Conservation (phyloP, 176 grass and related monocot genomes). For the Aegilops umbellulata region DNA sequence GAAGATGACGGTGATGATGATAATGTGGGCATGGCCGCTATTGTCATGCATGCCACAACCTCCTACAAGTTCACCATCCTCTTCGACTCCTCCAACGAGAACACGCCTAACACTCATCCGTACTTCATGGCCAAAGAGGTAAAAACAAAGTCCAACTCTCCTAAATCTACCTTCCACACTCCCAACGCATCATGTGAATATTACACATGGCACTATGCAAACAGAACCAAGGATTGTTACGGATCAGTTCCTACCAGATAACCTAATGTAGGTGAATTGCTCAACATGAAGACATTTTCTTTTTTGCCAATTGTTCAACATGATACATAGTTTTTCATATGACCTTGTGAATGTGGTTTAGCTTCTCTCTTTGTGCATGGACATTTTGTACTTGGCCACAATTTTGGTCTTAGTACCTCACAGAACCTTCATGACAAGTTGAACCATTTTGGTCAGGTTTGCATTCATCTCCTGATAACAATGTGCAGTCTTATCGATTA, state of each 20-base stretch:
- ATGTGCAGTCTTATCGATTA: constrained; percentile 7
- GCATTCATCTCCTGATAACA: constrained; percentile 2
- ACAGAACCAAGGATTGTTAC: constrained; percentile 42
- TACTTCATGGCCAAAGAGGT: no score
- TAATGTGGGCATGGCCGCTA: no score
- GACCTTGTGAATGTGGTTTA: not conserved
- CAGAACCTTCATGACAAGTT: constrained; percentile 57
- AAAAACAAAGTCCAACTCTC: no score
- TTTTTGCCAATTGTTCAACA: no score
- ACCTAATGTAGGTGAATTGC: constrained; percentile 62
- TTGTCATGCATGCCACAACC: no score
- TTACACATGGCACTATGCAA: constrained; percentile 41
- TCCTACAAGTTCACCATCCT: no score
- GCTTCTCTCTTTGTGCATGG: constrained; percentile 47
- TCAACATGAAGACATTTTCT: not conserved
- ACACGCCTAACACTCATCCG: not conserved
- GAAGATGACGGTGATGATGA: no score
- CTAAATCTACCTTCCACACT: not conserved
- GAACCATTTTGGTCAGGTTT: constrained; percentile 78
- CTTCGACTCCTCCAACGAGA: no score
- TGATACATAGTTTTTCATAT: not conserved
- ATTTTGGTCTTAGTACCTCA: constrained; percentile 53
- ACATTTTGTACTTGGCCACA: constrained; percentile 65
- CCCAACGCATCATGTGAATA: constrained; percentile 10
- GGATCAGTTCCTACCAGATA: constrained; percentile 67